Conservation (phyloP, 352 stramenopile genomes). For the Phytopythium kandeliae region DNA sequence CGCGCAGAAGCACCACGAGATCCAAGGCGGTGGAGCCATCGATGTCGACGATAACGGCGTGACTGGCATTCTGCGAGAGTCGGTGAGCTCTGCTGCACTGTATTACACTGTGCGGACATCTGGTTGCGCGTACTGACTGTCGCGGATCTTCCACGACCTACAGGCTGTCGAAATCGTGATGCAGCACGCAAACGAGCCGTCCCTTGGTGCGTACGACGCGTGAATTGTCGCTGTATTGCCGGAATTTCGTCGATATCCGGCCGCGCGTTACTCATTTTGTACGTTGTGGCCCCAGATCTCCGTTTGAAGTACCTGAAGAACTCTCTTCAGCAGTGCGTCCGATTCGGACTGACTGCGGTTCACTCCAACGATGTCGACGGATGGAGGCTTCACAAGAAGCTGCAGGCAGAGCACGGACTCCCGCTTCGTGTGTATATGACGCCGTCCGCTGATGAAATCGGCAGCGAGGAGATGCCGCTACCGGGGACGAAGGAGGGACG, state of each 20-base stretch:
- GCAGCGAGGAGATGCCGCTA: constrained; percentile 28
- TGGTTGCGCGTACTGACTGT: not conserved
- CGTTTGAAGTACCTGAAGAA: constrained; percentile 53
- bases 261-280: not conserved
- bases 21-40: constrained; percentile 39
- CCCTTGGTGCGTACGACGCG: constrained; percentile 28
- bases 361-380: constrained; percentile 84
- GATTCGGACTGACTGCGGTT: constrained; percentile 77
- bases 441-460: constrained; percentile 58
- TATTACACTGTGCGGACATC: too few species aligned
- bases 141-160: not conserved
- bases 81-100: constrained; percentile 16
- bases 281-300: constrained; percentile 25
- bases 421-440: constrained; percentile 80
- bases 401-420: constrained; percentile 50
- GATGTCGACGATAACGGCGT: constrained; percentile 57
- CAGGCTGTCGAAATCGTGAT: constrained; percentile 67
- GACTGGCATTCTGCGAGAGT: constrained; percentile 68
- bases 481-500: constrained; percentile 39
- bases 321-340: constrained; percentile 57
- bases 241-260: not conserved
- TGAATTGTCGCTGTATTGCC: not conserved
- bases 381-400: constrained; percentile 71
- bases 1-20: constrained; percentile 16
- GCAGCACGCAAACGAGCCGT: constrained; percentile 66